Base-by-base conservation (phyloP, 345 rosid species). In the Lenwebbia sp. region DNA sequence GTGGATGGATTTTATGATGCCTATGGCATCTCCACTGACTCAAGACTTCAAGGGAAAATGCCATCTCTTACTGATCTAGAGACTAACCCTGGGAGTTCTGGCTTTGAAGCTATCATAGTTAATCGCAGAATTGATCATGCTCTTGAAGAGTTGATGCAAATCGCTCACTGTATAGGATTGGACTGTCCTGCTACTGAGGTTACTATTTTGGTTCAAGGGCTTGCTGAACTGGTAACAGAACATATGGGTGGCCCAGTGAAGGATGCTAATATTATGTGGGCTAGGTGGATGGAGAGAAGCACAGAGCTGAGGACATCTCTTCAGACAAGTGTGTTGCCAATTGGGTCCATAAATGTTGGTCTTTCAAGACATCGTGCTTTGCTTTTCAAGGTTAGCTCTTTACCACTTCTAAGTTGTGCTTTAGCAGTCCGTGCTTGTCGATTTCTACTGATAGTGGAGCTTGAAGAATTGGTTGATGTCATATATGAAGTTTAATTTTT, bases 241-340 rank as follows among this genome's bases (percentile, higher is more conserved):
- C 98, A 98, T 89, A 95, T 98, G 99, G 99, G 99, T 87, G 99
- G 99, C 49, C 93, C 98, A 60, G 98, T 94, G 25, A 95, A 93
- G 89, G 99, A 98, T 94, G 98, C 99, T 30, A 96, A 90, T 88
- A 85, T 93, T 30, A 96, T 94, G 87, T 90, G 91, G 89, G 95
- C 98, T 75, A 91, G 87, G 89, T 98, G 99, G 99, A 92, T 92
- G 93, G 99, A 96, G 83, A 95, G 92, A 88, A 94, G 93, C 92
- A 91, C 90, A 14, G 98, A 94, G 90, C 92, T 95, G 87, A 94
- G 96, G 92, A 92, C 94, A 53, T 92, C 96, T 82, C 93, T 93
- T 82, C 95, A 93, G 15, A 92, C 99, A 41, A 93, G 95, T 87
- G 92, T 95, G 75, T 90, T 98, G 89, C 99, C 98, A 75, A 92